Evolutionary conservation across 2,329 filamentous ascomycete genomes (phyloP).

Genomic region (Scytalidium lignicola): DNA sequence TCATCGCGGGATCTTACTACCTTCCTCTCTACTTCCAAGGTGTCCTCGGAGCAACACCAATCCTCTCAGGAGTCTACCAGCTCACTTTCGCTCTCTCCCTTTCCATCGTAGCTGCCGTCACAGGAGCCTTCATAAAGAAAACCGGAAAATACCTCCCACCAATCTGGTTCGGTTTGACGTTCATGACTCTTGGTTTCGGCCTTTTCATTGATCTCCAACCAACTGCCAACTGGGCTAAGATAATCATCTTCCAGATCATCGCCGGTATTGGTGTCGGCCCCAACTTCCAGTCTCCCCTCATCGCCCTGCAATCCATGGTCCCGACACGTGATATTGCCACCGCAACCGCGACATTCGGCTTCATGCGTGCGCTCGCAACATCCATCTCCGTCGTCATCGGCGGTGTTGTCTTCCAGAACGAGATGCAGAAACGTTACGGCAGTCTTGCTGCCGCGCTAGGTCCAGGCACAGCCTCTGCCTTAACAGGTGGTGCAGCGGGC

Average conservation of each 20-base stretch:
- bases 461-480: slow-evolving; percentile 11
- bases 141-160: slow-evolving; percentile 60
- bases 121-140: slow-evolving; percentile 54
- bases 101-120: slow-evolving; percentile 55
- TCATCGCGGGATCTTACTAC: slow-evolving; percentile 19
- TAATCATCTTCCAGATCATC: slow-evolving; percentile 58
- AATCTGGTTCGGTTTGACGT: slow-evolving; percentile 52
- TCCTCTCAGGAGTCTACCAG: slow-evolving; percentile 72
- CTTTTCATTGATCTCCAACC: slow-evolving; percentile 57
- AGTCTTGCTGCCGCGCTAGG: slow-evolving; percentile 18
- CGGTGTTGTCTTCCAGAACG: slow-evolving; percentile 46
- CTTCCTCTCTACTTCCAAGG: slow-evolving; percentile 69
- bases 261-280: slow-evolving; percentile 61
- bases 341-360: slow-evolving; percentile 59
- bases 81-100: slow-evolving; percentile 65
- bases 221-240: slow-evolving; percentile 47
- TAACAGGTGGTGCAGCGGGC: slow-evolving; percentile 23
- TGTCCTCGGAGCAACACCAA: slow-evolving; percentile 37
- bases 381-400: slow-evolving; percentile 44
- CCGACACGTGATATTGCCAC: slow-evolving; percentile 61
- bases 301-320: slow-evolving; percentile 61
- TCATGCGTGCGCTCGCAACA: slow-evolving; percentile 48
- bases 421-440: slow-evolving; percentile 26
- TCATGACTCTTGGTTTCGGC: slow-evolving; percentile 62
- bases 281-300: slow-evolving; percentile 64